Percentiles rank a stretch among this genome's conserved stretches.
Evolutionary conservation across 2,329 filamentous ascomycete species (phyloP).

Genomic region (Aspergillus flavus): DNA sequence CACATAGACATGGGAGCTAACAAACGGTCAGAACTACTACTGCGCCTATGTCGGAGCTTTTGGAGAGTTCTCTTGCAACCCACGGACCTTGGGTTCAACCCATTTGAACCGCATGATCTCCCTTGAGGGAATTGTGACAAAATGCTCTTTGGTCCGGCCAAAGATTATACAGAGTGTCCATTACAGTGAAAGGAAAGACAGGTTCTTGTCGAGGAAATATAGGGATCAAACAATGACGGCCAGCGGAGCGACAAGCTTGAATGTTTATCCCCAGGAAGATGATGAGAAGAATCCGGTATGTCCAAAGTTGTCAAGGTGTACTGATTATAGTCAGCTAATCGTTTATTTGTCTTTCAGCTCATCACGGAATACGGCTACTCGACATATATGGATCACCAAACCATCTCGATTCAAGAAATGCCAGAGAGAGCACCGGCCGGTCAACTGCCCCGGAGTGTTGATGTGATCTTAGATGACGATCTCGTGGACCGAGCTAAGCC

Average conservation of each 20-base stretch:
- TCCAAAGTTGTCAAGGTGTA: neutral
- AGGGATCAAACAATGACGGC: constrained; percentile 95
- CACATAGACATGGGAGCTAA: constrained; percentile 11
- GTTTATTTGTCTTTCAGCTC: constrained; percentile 51
- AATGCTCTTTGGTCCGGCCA: constrained; percentile 90
- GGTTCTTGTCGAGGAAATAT: constrained; percentile 88
- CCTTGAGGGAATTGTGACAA: constrained; percentile 94
- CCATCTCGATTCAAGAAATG: constrained; percentile 98
- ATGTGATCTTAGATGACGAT: constrained; percentile 96
- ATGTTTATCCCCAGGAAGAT: constrained; percentile 92
- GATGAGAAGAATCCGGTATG: constrained; percentile 81
- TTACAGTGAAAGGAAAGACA: constrained; percentile 83
- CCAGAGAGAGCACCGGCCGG: constrained; percentile 93
- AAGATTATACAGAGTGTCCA: constrained; percentile 99
- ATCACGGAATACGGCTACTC: constrained; percentile 95
- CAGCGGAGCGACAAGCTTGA: constrained; percentile 82
- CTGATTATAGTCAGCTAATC: constrained; percentile 21
- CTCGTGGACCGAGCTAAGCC: constrained; percentile 94
- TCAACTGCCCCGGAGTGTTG: constrained; percentile 90
- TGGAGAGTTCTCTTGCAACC: constrained; percentile 91
- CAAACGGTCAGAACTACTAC: constrained; percentile 66
- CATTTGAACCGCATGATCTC: constrained; percentile 97
- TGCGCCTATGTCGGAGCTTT: constrained; percentile 98
- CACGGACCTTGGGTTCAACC: constrained; percentile 82
- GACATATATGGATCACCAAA: constrained; percentile 95